A percentile compares a stretch with the other conserved stretches of the same genome.
These are phyloP conservation scores for Fusarium anguioides DNA, from an alignment of 2,329 filamentous ascomycete genomes.

Conservation along the genomic window DNA sequence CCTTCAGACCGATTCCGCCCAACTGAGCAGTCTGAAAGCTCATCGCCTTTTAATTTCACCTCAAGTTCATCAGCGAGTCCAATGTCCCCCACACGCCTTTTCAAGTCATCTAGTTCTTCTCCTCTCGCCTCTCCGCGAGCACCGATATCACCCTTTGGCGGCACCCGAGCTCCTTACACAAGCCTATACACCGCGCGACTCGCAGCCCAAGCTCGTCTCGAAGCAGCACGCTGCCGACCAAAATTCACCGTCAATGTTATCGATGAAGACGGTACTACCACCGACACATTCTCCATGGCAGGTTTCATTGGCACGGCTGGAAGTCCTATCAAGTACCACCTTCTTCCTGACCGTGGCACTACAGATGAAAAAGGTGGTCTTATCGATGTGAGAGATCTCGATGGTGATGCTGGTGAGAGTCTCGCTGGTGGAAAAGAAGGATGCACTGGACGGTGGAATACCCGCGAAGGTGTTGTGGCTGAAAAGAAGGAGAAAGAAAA, in stretches of 20 bases:
- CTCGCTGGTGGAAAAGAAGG: constrained; percentile 52
- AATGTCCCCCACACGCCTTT: constrained; percentile 43
- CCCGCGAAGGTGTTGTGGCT: constrained; percentile 49
- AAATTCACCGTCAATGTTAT: constrained; percentile 69
- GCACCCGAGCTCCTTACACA: constrained; percentile 50
- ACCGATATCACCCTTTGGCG: constrained; percentile 20
- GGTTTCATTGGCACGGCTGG: constrained; percentile 71
- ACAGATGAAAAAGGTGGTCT: constrained; percentile 68
- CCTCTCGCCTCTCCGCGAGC: constrained; percentile 42
- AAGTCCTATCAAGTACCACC: constrained; percentile 69
- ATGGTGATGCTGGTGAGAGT: constrained; percentile 61
- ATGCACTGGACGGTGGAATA: constrained; percentile 62
- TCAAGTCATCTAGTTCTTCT: constrained; percentile 52
- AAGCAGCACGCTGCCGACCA: constrained; percentile 65
- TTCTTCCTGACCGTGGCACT: constrained; percentile 67
- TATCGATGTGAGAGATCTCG: constrained; percentile 62
- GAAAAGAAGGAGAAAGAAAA: constrained; percentile 61
- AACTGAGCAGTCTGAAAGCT: constrained; percentile 24
- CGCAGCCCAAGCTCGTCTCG: constrained; percentile 73
- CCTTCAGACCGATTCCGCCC: constrained; percentile 60
- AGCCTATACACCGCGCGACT: constrained; percentile 65
- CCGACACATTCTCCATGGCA: constrained; percentile 66
- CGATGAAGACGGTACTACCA: constrained; percentile 62
- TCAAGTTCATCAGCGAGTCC: constrained; percentile 37
- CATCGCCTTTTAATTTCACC: constrained; percentile 37